A percentile compares a stretch with the other conserved stretches of the same genome.
These are phyloP conservation scores for Pascua guehoae DNA, from an alignment of 1,284 basidiomycete species.

Conservation along the genomic window DNA sequence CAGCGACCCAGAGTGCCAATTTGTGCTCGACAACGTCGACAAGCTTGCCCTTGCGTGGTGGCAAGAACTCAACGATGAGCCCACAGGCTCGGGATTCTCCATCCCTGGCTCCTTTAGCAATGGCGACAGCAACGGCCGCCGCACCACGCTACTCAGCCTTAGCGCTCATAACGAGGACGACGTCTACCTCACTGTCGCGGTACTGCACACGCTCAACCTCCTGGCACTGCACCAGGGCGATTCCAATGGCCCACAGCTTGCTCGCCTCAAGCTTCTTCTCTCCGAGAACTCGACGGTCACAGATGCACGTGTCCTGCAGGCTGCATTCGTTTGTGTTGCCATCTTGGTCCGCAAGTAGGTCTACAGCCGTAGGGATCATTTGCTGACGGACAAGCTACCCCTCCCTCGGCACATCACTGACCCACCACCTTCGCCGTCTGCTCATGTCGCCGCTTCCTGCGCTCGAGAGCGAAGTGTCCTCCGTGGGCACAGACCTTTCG, in stretches of 20 bases:
- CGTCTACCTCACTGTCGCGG: slow-evolving; percentile 37
- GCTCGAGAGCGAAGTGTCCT: slow-evolving; percentile 76
- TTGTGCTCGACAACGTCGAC: slow-evolving; percentile 21
- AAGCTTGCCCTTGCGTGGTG: slow-evolving; percentile 35
- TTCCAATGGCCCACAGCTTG: slow-evolving; percentile 66
- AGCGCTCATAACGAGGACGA: slow-evolving; percentile 38
- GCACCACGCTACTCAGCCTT: slow-evolving; percentile 17
- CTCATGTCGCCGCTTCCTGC: slow-evolving; percentile 82
- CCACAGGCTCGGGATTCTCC: slow-evolving; percentile 4
- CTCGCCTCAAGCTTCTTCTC: slow-evolving; percentile 68
- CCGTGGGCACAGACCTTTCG: slow-evolving; percentile 41
- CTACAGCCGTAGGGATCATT: slow-evolving; percentile 1
- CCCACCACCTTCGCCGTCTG: slow-evolving; percentile 77
- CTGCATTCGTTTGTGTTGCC: slow-evolving; percentile 40
- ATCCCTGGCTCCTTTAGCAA: neutral
- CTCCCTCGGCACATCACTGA: slow-evolving; percentile 70
- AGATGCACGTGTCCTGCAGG: slow-evolving; percentile 55
- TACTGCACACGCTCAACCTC: slow-evolving; percentile 72
- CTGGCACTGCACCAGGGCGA: slow-evolving; percentile 71
- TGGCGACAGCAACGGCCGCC: neutral
- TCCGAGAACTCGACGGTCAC: slow-evolving; percentile 76
- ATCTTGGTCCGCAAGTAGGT: slow-evolving; percentile 69
- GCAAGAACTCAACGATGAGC: slow-evolving; percentile 30
- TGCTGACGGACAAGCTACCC: slow-evolving; percentile 60
- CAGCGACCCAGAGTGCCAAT: slow-evolving; percentile 11